A percentile compares a stretch with the other conserved stretches of the same genome.
These are phyloP conservation scores for Apiotrichum sp. DNA, from an alignment of 1,284 basidiomycete species.

Conservation along the genomic window DNA sequence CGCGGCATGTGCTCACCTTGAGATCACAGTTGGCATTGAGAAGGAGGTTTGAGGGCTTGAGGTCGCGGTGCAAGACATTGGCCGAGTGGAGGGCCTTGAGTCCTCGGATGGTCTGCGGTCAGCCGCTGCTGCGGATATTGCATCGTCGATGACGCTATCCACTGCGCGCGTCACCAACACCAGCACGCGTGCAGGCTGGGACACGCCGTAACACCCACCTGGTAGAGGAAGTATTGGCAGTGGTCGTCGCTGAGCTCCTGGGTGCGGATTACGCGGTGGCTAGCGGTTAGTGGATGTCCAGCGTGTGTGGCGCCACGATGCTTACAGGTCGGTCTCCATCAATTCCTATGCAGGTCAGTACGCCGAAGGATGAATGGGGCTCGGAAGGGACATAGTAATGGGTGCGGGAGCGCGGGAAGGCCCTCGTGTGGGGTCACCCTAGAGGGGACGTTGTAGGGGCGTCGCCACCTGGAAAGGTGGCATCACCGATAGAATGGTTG, in stretches of 20 bases:
- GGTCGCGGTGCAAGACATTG: slow-evolving; percentile 84
- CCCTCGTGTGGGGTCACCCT: no score
- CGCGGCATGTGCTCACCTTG: slow-evolving; percentile 54
- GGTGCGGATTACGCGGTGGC: slow-evolving; percentile 63
- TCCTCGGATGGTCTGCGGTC: slow-evolving; percentile 67
- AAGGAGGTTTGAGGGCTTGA: slow-evolving; percentile 87
- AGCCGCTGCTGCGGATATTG: no score
- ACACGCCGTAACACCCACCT: slow-evolving; percentile 51
- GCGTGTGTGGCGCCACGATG: background rate
- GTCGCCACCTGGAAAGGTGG: background rate
- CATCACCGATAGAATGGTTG: background rate
- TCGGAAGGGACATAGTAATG: background rate
- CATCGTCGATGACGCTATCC: no score
- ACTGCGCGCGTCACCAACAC: slow-evolving; percentile 1
- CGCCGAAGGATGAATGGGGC: background rate
- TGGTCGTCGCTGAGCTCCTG: slow-evolving; percentile 84
- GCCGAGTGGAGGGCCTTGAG: slow-evolving; percentile 89
- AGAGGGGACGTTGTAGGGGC: no score
- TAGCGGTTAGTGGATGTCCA: slow-evolving; percentile 10
- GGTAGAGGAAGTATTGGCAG: slow-evolving; percentile 92
- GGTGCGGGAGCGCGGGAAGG: background rate
- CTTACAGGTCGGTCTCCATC: slow-evolving; percentile 67
- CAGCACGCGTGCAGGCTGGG: background rate
- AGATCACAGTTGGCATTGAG: slow-evolving; percentile 93
- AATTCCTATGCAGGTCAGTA: slow-evolving; percentile 47